Base-by-base conservation (phyloP, 1,284 basidiomycete genomes). In the Ceratobasidium sp. region DNA sequence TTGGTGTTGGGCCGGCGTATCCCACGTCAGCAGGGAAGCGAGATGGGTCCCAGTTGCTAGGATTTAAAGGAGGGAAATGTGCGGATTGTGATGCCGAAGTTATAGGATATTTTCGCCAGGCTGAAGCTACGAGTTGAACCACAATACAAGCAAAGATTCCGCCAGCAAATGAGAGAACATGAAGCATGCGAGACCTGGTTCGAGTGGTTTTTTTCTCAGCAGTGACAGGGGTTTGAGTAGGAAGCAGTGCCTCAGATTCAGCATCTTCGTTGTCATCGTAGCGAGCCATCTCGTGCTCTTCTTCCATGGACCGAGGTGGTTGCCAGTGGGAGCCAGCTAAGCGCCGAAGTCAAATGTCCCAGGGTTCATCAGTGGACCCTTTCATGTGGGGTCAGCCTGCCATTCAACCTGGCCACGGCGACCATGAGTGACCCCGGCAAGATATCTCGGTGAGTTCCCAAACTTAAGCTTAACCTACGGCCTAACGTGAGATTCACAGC, bases 1-100 rank as follows among this genome's bases (percentile, higher is more conserved):
- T 96, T 0, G 92, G 92, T 0, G 94, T 96, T 11, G 86, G 88
- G 9, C 94, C 94, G 14, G 90, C 86, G 80, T 94, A 91, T 54
- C 94, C 94, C 13, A 96, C 88, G 76, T 90, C 82, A 34, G 90
- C 86, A 2, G 92, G 92, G 80, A 94, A 94, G 41, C 90, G 78
- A 0, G 88, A 86, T 0, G 92, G 90, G 76, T 85, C 84, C 6
- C 83, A 84, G 78, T 93, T 93, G 11, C 90, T 92, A 0, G 92
- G 91, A 1, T 86, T 85, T 0, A 86, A 77, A 0, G 92, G 92
- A n/a, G 92, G 92, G 80, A 87, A 93, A 41, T 87, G 80, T 81
- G 6, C 22, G 8, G 39, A 41, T n/a, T 43, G 13, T 27, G 27
- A 14, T 4, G 22, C 13, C 24, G 39, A 7, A 43, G 39, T 0